These are phyloP conservation scores for Tetrapisispora namnaoensis DNA, from an alignment of 805 yeast genomes.

Conservation along the genomic window DNA sequence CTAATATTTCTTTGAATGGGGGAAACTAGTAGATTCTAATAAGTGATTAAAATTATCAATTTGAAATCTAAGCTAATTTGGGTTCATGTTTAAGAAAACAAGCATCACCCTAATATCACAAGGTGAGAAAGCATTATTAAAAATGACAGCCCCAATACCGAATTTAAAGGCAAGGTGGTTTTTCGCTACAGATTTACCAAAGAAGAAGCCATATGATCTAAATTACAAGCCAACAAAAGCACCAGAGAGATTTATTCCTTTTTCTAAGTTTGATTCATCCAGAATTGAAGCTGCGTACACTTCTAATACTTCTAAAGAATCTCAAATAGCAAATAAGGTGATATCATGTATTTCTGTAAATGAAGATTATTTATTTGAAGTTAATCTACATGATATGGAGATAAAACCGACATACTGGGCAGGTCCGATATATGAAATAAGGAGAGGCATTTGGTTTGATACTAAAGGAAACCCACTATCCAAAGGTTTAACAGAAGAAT, in stretches of 20 bases:
- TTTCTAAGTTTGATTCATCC: constrained; percentile 51
- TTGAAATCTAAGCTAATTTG: background rate
- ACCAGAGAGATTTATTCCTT: constrained; percentile 57
- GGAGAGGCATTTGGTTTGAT: constrained; percentile 80
- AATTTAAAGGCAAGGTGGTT: constrained; percentile 43
- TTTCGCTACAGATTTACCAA: constrained; percentile 73
- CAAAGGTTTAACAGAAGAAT: constrained; percentile 38
- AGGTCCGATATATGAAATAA: constrained; percentile 73
- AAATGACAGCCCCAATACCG: background rate
- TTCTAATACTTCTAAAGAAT: background rate
- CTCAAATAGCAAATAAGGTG: background rate
- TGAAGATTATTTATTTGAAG: constrained; percentile 73
- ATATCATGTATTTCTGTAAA: constrained; percentile 43
- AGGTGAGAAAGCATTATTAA: background rate
- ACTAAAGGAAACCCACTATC: constrained; percentile 47
- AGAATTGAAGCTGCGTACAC: constrained; percentile 45
- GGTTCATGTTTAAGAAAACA: background rate
- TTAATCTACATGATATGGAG: constrained; percentile 45
- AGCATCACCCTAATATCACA: background rate
- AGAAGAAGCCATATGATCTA: constrained; percentile 52
- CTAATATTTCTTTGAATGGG: too few species aligned
- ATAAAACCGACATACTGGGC: constrained; percentile 76
- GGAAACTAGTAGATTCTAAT: too few species aligned
- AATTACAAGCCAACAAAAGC: constrained; percentile 40
- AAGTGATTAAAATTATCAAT: too few species aligned